A percentile compares a stretch with the other conserved stretches of the same genome.
These are phyloP conservation scores for Psidium guajava DNA, from an alignment of 345 rosid genomes.

Conservation along the genomic window DNA sequence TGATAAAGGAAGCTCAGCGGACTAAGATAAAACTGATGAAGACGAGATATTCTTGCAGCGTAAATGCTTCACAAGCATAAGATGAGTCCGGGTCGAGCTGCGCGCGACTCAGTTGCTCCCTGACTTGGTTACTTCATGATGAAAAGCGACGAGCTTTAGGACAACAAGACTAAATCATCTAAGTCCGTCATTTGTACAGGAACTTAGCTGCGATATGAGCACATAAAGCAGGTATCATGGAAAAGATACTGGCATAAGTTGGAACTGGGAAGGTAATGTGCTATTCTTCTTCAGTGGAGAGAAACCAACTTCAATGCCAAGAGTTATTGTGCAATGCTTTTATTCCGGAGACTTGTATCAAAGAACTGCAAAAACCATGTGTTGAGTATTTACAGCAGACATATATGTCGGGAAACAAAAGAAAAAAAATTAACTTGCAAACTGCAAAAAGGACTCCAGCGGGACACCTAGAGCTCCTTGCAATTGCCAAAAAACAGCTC, in stretches of 20 bases:
- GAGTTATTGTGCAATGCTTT: not conserved
- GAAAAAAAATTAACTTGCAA: not conserved
- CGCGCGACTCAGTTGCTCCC: not conserved
- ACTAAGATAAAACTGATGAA: not conserved
- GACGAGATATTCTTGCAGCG: not conserved
- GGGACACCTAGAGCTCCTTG: slow-evolving; percentile 2
- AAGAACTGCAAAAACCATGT: not conserved
- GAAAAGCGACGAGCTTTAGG: not conserved
- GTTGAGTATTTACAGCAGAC: not conserved
- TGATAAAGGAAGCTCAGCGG: not conserved
- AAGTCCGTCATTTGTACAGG: not conserved
- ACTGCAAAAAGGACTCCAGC: not conserved
- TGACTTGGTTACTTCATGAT: not conserved
- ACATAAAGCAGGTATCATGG: not conserved
- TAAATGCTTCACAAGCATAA: not conserved
- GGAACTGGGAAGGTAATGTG: not conserved
- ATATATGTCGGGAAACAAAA: not conserved
- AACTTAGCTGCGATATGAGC: not conserved
- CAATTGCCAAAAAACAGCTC: slow-evolving; percentile 5
- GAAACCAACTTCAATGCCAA: not conserved
- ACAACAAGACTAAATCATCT: not conserved
- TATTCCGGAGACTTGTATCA: not conserved
- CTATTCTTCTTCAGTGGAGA: not conserved
- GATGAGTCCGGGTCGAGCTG: not conserved
- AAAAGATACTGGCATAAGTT: not conserved